Evolutionary conservation across 1,284 basidiomycete species (phyloP).

Genomic region (Trametes pubescens): DNA sequence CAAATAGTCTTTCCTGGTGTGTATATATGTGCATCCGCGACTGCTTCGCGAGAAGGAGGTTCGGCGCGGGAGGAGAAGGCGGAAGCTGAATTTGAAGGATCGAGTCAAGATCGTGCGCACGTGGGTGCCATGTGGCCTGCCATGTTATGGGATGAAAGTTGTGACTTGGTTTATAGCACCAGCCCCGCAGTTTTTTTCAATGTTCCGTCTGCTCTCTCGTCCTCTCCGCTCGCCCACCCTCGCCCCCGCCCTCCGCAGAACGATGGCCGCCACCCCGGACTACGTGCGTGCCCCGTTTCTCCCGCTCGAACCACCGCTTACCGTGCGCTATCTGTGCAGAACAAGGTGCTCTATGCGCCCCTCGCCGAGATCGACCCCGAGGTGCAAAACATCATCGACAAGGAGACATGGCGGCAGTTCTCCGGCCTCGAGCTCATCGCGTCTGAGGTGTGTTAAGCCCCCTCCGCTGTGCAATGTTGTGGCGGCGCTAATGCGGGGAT

Average conservation of each 20-base stretch:
- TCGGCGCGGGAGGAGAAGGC: not conserved
- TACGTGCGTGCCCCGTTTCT: constrained; percentile 57
- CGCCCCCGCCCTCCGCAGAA: constrained; percentile 41
- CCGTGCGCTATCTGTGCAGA: constrained; percentile 56
- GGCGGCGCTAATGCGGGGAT: constrained; percentile 20
- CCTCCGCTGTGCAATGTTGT: too few relatives aligned
- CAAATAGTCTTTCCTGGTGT: not conserved
- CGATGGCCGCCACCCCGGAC: constrained; percentile 65
- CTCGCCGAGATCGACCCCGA: constrained; percentile 93
- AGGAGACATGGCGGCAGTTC: constrained; percentile 99
- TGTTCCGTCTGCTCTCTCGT: constrained; percentile 41
- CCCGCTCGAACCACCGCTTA: not conserved
- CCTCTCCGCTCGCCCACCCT: constrained; percentile 34
- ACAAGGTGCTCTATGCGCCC: constrained; percentile 90
- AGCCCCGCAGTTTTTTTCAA: constrained; percentile 36
- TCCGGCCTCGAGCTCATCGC: constrained; percentile 97
- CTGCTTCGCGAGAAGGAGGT: too few relatives aligned
- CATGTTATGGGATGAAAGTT: constrained; percentile 16
- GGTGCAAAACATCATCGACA: constrained; percentile 97
- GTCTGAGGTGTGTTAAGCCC: constrained; percentile 83
- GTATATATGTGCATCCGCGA: too few relatives aligned
- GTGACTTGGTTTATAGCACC: constrained; percentile 35
- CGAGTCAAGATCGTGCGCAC: constrained; percentile 30
- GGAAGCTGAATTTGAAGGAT: constrained; percentile 1
- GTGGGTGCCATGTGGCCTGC: constrained; percentile 24